Conservation (phyloP, 352 stramenopile species). For the Peronosclerospora sorghi region DNA sequence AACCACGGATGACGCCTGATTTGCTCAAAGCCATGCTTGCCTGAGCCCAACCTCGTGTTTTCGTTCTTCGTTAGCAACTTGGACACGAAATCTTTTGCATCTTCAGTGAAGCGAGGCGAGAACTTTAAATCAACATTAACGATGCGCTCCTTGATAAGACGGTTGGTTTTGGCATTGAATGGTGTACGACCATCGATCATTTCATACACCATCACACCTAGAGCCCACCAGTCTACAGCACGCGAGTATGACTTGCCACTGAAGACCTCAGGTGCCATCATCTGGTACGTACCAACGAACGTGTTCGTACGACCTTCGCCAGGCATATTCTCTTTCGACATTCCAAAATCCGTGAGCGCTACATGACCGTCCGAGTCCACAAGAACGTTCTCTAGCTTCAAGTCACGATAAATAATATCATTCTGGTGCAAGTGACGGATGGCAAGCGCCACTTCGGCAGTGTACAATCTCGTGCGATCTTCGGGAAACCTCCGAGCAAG, state of each 20-base stretch:
- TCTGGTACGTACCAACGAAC: slow-evolving; percentile 89
- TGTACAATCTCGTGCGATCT: slow-evolving; percentile 90
- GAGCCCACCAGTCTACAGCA: slow-evolving; percentile 83
- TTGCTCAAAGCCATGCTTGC: slow-evolving; percentile 73
- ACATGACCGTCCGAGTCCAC: slow-evolving; percentile 93
- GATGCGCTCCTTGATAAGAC: slow-evolving; percentile 78
- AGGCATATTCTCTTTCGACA: slow-evolving; percentile 97
- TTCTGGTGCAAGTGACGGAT: slow-evolving; percentile 89
- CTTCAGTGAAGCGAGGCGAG: slow-evolving; percentile 64
- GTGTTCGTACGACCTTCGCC: slow-evolving; percentile 64
- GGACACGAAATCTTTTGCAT: slow-evolving; percentile 78
- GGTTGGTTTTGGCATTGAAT: slow-evolving; percentile 83
- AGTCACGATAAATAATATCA: slow-evolving; percentile 95
- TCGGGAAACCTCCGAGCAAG: slow-evolving; percentile 88
- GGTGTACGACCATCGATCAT: slow-evolving; percentile 81
- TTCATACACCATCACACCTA: slow-evolving; percentile 84
- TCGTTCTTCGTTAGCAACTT: slow-evolving; percentile 92
- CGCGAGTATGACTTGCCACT: slow-evolving; percentile 80
- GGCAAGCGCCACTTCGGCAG: slow-evolving; percentile 92
- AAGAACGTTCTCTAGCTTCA: slow-evolving; percentile 98
- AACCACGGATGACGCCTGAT: slow-evolving; percentile 88
- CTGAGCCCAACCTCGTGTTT: slow-evolving; percentile 85
- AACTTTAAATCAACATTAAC: slow-evolving; percentile 79
- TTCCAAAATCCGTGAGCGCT: slow-evolving; percentile 97
- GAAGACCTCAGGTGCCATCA: slow-evolving; percentile 88